Evolutionary conservation across 2,329 filamentous ascomycete genomes (phyloP), one percentile per base, ranked within the genome.

Genomic region (Fusarium sacchari): DNA sequence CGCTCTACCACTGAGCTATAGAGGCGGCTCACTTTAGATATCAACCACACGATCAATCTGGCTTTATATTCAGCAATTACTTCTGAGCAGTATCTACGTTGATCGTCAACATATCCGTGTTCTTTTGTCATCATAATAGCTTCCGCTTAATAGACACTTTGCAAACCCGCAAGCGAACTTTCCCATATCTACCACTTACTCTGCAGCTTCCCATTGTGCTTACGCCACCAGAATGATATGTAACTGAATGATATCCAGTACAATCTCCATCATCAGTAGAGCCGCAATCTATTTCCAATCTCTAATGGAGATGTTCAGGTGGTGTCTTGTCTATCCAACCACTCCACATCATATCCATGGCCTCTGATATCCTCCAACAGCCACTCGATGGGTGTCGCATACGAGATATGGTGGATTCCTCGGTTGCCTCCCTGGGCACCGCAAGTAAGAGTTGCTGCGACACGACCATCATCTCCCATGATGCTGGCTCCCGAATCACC

Each of bases 1-100:
- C 64, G 64, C 64, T 67, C 64, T 67, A 67, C 64, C 64, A 67
- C 64, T 67, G 64, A 67, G 64, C 64, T 66, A 67, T 67, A 67
- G 32, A 67, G 64, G 64, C 64, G 20, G 28, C 17, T 43, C 15
- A 40, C 15, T 39, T 53, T n/a, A 13, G 34, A 17, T 52, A 6
- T 20, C 3, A 6, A 2, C 4, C 3, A 3, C 4, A 0, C 0
- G 0, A 0, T 9, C 14, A 28, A 53, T 13, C 9, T 7, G 4
- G 0, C 0, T 0, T 3, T 0, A 24, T 24, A 3, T 20, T 0
- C 3, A 32, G 3, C 3, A 0, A 0, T 0, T 0, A 1, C 7
- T 5, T 3, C 15, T 7, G 6, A 24, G 8, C 22, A 34, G 47
- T 10, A 34, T 34, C n/a, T 14, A 20, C 17, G 10, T 24, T 7